These are phyloP conservation scores for Cytospora leucostoma DNA, from an alignment of 2,329 filamentous ascomycete species.

Conservation along the genomic window DNA sequence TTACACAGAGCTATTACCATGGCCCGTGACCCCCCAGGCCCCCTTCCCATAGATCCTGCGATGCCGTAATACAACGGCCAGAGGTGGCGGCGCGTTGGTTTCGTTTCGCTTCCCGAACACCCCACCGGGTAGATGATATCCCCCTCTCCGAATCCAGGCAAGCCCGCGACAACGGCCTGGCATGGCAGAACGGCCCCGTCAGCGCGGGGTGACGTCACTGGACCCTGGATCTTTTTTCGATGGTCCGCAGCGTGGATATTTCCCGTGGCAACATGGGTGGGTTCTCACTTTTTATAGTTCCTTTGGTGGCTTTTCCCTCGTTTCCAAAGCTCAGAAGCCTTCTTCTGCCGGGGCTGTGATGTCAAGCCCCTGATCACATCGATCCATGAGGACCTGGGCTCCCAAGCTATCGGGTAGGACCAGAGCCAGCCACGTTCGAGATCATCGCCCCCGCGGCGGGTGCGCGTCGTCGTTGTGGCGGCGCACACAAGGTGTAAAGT, in stretches of 20 bases:
- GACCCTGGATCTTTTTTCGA: constrained; percentile 12
- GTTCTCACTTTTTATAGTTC: not conserved
- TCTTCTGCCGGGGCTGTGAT: not conserved
- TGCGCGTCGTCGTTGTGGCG: not conserved
- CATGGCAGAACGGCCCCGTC: not conserved
- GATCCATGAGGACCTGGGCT: too few relatives aligned
- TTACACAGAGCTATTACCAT: not conserved
- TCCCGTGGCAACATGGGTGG: not conserved
- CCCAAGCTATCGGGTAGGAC: not conserved
- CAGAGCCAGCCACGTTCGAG: not conserved
- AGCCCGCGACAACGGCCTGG: constrained; percentile 1
- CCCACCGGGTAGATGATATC: not conserved
- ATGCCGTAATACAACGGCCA: not conserved
- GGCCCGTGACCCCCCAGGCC: not conserved
- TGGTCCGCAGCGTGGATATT: not conserved
- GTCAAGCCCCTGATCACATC: not conserved
- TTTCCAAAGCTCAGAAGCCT: too few relatives aligned
- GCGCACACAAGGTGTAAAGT: not conserved
- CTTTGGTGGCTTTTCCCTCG: not conserved
- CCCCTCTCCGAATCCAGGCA: not conserved
- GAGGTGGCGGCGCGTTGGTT: not conserved
- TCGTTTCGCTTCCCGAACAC: not conserved
- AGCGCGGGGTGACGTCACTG: constrained; percentile 20
- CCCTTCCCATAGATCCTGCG: not conserved
- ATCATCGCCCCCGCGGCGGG: not conserved